Evolutionary conservation across 2,329 filamentous ascomycete species (phyloP).

Genomic region (Sclerotinia subarctica): DNA sequence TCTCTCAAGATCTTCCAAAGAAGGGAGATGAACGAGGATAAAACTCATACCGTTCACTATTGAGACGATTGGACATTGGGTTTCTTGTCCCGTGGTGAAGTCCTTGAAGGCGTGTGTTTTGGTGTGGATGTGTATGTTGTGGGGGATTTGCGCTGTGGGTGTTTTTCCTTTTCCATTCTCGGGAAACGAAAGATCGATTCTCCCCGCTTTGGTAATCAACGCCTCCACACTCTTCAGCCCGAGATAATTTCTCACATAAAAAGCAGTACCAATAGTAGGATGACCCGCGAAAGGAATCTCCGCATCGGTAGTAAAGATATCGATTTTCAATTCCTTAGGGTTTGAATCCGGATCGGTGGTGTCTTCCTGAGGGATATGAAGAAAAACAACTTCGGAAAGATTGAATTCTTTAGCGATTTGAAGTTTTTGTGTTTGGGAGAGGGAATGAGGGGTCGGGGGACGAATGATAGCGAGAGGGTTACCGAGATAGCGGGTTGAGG

Average conservation of each 20-base stretch:
- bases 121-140: slow-evolving; percentile 61
- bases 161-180: slow-evolving; percentile 39
- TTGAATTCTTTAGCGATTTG: slow-evolving; percentile 61
- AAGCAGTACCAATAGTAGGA: slow-evolving; percentile 56
- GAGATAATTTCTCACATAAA: slow-evolving; percentile 42
- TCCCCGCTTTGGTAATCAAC: slow-evolving; percentile 55
- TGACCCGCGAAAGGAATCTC: slow-evolving; percentile 63
- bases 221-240: slow-evolving; percentile 17
- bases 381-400: slow-evolving; percentile 61
- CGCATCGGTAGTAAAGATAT: slow-evolving; percentile 55
- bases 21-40: slow-evolving; percentile 59
- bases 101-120: slow-evolving; percentile 38
- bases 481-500: slow-evolving; percentile 49
- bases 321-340: slow-evolving; percentile 43
- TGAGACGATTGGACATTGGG: slow-evolving; percentile 50
- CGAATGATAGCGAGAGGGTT: slow-evolving; percentile 61
- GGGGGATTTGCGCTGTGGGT: slow-evolving; percentile 63
- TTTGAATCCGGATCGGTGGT: slow-evolving; percentile 25
- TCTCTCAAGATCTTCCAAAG: slow-evolving; percentile 48
- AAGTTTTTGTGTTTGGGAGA: slow-evolving; percentile 55
- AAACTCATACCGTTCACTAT: slow-evolving; percentile 75
- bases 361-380: slow-evolving; percentile 43
- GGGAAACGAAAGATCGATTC: slow-evolving; percentile 45
- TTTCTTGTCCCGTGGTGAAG: not conserved
- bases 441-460: slow-evolving; percentile 44